Evolutionary conservation across 306 rosid genomes (phyloP).

Genomic region (Gleditsia sinensis): DNA sequence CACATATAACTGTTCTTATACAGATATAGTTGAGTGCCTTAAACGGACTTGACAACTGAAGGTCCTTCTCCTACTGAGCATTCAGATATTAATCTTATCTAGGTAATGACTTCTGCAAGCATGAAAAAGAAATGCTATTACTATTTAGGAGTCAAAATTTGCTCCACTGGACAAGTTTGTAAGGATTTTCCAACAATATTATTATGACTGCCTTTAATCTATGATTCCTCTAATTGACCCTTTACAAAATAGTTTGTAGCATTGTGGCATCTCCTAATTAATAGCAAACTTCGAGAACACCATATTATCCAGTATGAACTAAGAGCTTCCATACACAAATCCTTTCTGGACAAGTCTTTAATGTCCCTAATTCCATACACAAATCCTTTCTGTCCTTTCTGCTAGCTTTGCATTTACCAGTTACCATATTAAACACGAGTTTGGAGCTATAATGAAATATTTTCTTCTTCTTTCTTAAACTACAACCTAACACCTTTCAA

Average conservation of each 20-base stretch:
- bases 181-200: too few species aligned
- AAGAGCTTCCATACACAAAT: background rate
- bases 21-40: background rate
- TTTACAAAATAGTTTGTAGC: background rate
- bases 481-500: background rate
- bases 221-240: background rate
- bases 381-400: too few species aligned
- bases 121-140: background rate
- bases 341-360: background rate
- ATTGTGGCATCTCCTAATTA: conserved; percentile 3
- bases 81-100: background rate
- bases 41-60: background rate
- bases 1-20: background rate
- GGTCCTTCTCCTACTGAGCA: background rate
- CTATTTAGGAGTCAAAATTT: background rate
- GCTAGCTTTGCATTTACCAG: too few species aligned
- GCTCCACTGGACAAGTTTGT: background rate
- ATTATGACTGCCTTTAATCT: too few species aligned
- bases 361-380: background rate
- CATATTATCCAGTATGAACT: background rate
- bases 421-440: too few species aligned
- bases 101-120: background rate
- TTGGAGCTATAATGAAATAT: background rate
- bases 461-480: background rate
- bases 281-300: background rate